Evolutionary conservation across 768 basidiomycete genomes (phyloP).

Genomic region (Coprinellus aureogranulatus): DNA sequence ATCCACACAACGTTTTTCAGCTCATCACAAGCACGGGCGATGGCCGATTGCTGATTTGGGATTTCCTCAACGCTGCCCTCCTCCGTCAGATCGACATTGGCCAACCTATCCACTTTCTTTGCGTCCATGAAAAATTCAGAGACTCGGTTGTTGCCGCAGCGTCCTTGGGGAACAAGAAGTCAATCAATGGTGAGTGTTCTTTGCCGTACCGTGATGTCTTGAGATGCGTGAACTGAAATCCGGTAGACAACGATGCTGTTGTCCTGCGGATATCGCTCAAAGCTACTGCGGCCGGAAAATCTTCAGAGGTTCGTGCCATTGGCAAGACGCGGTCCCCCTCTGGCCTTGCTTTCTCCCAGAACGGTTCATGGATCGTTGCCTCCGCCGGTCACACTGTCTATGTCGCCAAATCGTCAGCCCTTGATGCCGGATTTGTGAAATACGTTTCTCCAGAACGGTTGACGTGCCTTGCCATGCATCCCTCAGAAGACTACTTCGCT

Average conservation of each 20-base stretch:
- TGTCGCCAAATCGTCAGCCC: constrained; percentile 56
- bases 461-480: constrained; percentile 86
- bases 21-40: constrained; percentile 82
- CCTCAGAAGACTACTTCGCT: constrained; percentile 89
- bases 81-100: constrained; percentile 71
- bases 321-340: constrained; percentile 67
- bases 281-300: constrained; percentile 39
- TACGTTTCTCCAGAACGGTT: constrained; percentile 77
- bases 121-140: constrained; percentile 66
- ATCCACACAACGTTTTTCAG: constrained; percentile 86
- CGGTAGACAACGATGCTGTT: constrained; percentile 51
- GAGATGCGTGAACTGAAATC: constrained; percentile 11
- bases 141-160: constrained; percentile 71
- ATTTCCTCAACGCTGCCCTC: constrained; percentile 81
- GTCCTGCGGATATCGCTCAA: constrained; percentile 66
- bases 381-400: constrained; percentile 77
- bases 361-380: constrained; percentile 75
- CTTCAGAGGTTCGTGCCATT: constrained; percentile 52
- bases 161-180: constrained; percentile 48
- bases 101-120: constrained; percentile 69
- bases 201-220: background rate
- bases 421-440: constrained; percentile 72
- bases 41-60: constrained; percentile 89
- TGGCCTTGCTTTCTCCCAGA: constrained; percentile 70
- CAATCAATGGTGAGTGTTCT: constrained; percentile 27